Conservation (phyloP, 225 moss, liverwort and hornwort genomes). For the Rhytidiadelphus loreus region DNA sequence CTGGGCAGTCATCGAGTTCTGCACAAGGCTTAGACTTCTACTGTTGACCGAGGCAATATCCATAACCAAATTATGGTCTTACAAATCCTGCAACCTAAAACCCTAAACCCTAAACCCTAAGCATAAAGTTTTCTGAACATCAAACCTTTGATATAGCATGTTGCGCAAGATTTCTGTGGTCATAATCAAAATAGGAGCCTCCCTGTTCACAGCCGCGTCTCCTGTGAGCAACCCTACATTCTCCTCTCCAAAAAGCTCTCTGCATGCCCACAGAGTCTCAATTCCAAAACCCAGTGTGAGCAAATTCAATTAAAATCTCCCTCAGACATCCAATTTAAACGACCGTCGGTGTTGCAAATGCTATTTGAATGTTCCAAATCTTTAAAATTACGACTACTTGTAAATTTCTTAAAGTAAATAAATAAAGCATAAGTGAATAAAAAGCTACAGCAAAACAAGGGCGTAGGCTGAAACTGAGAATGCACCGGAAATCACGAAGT, state of each 20-base stretch:
- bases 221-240: constrained; percentile 93
- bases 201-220: constrained; percentile 81
- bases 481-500: constrained; percentile 74
- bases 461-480: not conserved
- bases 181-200: constrained; percentile 82
- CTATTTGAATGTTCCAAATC: not conserved
- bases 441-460: not conserved
- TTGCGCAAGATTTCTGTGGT: constrained; percentile 83
- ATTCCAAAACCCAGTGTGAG: not conserved
- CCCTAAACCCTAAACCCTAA: constrained; percentile 1
- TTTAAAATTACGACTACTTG: not conserved
- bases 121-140: constrained; percentile 10
- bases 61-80: not conserved
- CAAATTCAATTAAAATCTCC: not conserved
- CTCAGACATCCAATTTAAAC: not conserved
- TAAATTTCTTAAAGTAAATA: not conserved
- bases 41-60: not conserved
- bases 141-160: constrained; percentile 81
- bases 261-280: constrained; percentile 2
- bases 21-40: not conserved
- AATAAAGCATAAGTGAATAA: not conserved
- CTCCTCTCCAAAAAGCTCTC: constrained; percentile 62
- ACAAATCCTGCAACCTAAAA: not conserved
- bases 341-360: not conserved
- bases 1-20: not conserved